These are phyloP conservation scores for Vigna nakashimae DNA, from an alignment of 306 rosid species.

Conservation along the genomic window DNA sequence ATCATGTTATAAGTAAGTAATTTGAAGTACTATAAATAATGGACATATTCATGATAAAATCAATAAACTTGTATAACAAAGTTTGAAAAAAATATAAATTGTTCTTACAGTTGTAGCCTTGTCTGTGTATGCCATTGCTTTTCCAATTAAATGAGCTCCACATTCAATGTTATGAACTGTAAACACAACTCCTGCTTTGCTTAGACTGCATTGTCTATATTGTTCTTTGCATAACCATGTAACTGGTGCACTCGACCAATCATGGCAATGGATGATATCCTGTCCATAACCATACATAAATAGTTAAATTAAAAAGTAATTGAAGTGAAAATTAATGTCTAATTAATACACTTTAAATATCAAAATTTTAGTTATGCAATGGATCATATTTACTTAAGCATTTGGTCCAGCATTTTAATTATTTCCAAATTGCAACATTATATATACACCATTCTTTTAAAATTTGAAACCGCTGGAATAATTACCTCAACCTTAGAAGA, in stretches of 20 bases:
- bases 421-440: too few species aligned
- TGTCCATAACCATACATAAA: constrained; percentile 42
- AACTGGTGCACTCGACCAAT: constrained; percentile 95
- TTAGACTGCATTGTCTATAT: constrained; percentile 63
- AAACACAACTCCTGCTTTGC: constrained; percentile 77
- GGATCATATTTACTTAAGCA: too few species aligned
- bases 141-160: constrained; percentile 68
- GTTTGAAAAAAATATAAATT: not conserved
- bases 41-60: not conserved
- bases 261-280: constrained; percentile 93
- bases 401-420: too few species aligned
- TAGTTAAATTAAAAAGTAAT: not conserved
- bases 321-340: too few species aligned
- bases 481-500: too few species aligned
- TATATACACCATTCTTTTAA: too few species aligned
- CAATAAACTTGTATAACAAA: not conserved
- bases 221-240: constrained; percentile 87
- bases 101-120: constrained; percentile 74
- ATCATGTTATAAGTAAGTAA: not conserved
- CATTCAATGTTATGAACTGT: constrained; percentile 91
- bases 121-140: constrained; percentile 69
- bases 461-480: too few species aligned
- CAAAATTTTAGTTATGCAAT: too few species aligned
- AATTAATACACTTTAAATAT: too few species aligned
- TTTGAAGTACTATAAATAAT: not conserved